Base-by-base conservation (phyloP, 2,329 filamentous ascomycete genomes). In the Neopestalotiopsis rosae region DNA sequence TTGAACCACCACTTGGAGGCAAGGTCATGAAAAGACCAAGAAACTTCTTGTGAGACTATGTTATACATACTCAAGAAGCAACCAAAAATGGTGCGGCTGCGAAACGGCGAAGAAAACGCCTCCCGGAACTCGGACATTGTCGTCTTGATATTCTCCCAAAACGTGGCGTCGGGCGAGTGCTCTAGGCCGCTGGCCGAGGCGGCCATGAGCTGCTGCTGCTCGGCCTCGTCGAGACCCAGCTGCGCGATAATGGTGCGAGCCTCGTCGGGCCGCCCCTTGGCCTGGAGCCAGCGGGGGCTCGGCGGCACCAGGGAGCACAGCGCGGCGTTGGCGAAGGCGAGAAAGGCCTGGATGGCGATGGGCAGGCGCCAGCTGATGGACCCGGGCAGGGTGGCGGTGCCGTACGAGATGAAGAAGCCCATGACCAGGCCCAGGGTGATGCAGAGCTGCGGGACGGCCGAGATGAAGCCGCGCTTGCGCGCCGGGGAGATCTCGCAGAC, bases 391-490 rank as follows among this genome's bases (percentile, higher is more conserved):
- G 69, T 66, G n/a, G 84, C 80, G 9, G 86, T 87, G 13, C 87
- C 89, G 70, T 91, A 91, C 72, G 87, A 90, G 6, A 83, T 85
- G 73, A 91, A 91, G 74, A 87, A 91, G 0, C 89, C 89, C 0
- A 81, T 70, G 1, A 86, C 84, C 0, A 91, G 74, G 0, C 87
- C 88, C 1, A 82, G 66, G 0, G 84, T 84, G 42, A 85, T 86
- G 1, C 85, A 70, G n/a, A 90, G 79, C 71, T 90, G 88, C 1
- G 87, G 85, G 0, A 85, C 75, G 0, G 87, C 85, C 0, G 86
- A 84, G 68, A 90, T 78, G 3, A 83, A 78, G 2, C 88, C 88
- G 30, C 89, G 81, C 14, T 81, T 76, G 1, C 80, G 79, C 0
- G 84, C 80, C 0, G 89, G 88, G 0, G 87, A 85, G 49, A 91